Base-by-base conservation (phyloP, 345 rosid genomes). In the Noccaea caerulescens region DNA sequence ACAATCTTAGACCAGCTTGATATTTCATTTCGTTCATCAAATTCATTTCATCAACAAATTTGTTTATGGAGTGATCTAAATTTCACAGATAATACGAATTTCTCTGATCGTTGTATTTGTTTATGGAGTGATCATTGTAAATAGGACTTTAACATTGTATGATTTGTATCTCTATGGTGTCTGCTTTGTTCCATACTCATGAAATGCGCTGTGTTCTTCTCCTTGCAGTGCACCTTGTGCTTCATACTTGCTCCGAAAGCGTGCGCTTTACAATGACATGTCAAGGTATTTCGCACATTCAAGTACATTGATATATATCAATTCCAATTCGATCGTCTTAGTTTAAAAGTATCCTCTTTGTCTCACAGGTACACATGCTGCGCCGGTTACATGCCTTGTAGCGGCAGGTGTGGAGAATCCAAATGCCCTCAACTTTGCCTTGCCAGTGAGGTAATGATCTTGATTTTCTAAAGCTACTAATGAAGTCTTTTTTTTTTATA, bases 241-340 rank as follows among this genome's bases (percentile, higher is more conserved):
- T 33, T 94, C 99, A 6, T 94, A 94, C 84, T 53, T 94, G 77
- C 98, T 94, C 38, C 97, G 99, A 33, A 94, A 87, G 73, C 82
- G 99, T 79, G 96, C 99, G 0, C 88, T 94, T 52, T 92, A 94
- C 80, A 80, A 94, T 88, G 99, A 94, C 72, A 94, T 94, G 98
- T 81, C 93, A 58, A 94, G 99, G 99, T 93, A 86, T 61, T 62
- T 46, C 16, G 16, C 63, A 47, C 69, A 57, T 63, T 36, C 9
- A 16, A 33, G 30, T 27, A 4, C 49, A 38, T 16, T 46, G 9
- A 1, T 10, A 45, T 27, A 30, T 4, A 27, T 56, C 10, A 23
- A 7, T 57, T n/a, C 3, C 0, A 1, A n/a, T n/a, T 60, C 8
- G 3, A 30, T 18, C n/a, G n/a, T 56, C 41, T 38, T 39, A n/a